Evolutionary conservation across 2,329 filamentous ascomycete species (phyloP).

Genomic region (Aureobasidium zeae): DNA sequence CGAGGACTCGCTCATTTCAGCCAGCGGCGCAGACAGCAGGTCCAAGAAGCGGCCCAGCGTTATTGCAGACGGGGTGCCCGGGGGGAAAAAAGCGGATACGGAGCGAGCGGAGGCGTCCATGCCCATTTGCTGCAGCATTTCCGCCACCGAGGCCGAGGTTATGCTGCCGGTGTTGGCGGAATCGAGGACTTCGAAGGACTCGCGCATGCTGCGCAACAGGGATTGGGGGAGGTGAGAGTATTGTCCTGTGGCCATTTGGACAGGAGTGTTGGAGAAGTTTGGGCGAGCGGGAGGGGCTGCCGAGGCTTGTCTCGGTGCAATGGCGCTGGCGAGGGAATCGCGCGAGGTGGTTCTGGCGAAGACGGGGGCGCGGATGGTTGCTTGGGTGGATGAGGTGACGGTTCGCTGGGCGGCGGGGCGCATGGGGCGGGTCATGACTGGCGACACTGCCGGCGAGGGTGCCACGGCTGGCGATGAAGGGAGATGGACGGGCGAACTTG

Average conservation of each 20-base stretch:
- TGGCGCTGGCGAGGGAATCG: slow-evolving; percentile 16
- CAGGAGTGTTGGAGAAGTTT: slow-evolving; percentile 25
- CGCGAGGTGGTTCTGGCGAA: slow-evolving; percentile 20
- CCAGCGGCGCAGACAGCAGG: slow-evolving; percentile 64
- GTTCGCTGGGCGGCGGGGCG: slow-evolving; percentile 32
- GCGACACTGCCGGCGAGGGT: slow-evolving; percentile 9
- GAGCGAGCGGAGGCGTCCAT: slow-evolving; percentile 63
- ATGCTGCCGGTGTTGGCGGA: slow-evolving; percentile 78
- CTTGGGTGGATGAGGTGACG: slow-evolving; percentile 26
- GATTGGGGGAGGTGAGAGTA: slow-evolving; percentile 67
- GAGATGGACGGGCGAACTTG: slow-evolving; percentile 24
- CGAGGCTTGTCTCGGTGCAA: slow-evolving; percentile 2
- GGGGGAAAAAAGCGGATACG: slow-evolving; percentile 73
- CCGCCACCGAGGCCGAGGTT: slow-evolving; percentile 70
- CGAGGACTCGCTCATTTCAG: slow-evolving; percentile 62
- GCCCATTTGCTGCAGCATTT: slow-evolving; percentile 80
- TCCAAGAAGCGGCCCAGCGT: slow-evolving; percentile 81
- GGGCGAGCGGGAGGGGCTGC: slow-evolving; percentile 13
- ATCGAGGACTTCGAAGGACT: slow-evolving; percentile 90
- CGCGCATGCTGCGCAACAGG: slow-evolving; percentile 78
- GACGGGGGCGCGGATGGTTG: slow-evolving; percentile 27
- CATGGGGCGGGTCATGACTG: slow-evolving; percentile 15
- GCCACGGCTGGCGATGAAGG: slow-evolving; percentile 3
- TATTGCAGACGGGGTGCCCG: slow-evolving; percentile 52
- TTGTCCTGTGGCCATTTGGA: slow-evolving; percentile 35